Conservation (phyloP, 177 flowering plant species). For the Telopea speciosissima region DNA sequence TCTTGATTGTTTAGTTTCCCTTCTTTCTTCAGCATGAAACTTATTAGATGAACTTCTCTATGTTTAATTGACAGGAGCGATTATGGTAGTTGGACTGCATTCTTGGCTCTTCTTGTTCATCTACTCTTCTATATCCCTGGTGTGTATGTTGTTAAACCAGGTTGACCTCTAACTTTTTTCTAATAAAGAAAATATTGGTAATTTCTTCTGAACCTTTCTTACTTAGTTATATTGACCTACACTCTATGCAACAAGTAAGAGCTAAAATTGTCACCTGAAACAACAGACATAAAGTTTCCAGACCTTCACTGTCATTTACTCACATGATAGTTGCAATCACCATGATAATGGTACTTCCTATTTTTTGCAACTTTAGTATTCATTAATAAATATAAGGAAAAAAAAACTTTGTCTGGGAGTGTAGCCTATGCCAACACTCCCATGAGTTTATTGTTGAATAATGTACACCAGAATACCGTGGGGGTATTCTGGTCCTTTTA, state of each 20-base stretch:
- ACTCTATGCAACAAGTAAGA: not conserved
- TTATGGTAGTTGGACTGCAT: conserved; percentile 84
- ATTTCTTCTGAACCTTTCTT: not conserved
- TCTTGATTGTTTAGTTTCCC: not conserved
- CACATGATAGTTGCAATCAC: not conserved
- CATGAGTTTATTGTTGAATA: too few relatives aligned
- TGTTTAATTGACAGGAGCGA: conserved; percentile 56
- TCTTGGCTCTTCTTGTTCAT: conserved; percentile 78
- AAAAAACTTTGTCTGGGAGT: too few relatives aligned
- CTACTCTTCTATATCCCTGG: conserved; percentile 84
- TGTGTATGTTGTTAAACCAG: conserved; percentile 20
- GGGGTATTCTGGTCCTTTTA: too few relatives aligned
- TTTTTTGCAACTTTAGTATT: too few relatives aligned
- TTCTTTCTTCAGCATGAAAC: not conserved
- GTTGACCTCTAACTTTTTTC: not conserved
- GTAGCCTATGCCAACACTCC: too few relatives aligned
- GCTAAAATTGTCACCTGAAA: not conserved
- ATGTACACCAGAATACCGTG: too few relatives aligned
- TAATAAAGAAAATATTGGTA: not conserved
- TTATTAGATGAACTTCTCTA: not conserved
- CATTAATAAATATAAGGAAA: too few relatives aligned
- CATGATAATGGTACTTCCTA: not conserved
- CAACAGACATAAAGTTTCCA: not conserved
- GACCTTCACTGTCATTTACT: not conserved
- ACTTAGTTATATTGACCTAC: not conserved